phyloP scores from a whole-genome alignment of 169 alveolate genomes.

The Eimeria necatrix region DNA sequence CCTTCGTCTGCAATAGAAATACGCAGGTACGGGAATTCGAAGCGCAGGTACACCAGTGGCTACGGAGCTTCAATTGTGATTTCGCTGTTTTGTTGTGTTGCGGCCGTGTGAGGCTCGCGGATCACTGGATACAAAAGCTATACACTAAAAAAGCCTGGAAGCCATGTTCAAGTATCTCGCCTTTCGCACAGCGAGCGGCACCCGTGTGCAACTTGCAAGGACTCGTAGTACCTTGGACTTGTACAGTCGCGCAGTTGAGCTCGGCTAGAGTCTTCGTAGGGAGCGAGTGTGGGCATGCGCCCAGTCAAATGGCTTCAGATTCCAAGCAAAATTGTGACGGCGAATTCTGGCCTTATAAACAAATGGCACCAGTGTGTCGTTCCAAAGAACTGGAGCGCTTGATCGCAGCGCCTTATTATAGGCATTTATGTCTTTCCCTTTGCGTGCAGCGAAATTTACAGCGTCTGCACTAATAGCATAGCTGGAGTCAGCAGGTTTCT shows the following conservation, averaged over 20 bases:
- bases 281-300: not conserved
- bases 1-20: no score
- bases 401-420: not conserved
- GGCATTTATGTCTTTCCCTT: not conserved
- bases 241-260: not conserved
- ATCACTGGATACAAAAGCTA: no score
- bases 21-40: no score
- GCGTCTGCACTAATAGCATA: not conserved
- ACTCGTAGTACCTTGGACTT: not conserved
- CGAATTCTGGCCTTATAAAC: not conserved
- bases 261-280: not conserved
- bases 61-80: no score
- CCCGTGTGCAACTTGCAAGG: not conserved
- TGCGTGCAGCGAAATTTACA: not conserved
- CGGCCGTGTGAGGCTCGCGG: no score
- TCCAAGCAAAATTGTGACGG: not conserved
- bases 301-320: not conserved
- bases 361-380: not conserved
- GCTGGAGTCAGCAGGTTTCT: not conserved
- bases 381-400: not conserved
- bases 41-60: no score
- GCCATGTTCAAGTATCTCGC: no score
- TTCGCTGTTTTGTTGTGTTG: no score
- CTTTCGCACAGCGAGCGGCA: not conserved
- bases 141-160: no score